phyloP scores from a whole-genome alignment of 257 asterid species.

The Knoxia roxburghii region DNA sequence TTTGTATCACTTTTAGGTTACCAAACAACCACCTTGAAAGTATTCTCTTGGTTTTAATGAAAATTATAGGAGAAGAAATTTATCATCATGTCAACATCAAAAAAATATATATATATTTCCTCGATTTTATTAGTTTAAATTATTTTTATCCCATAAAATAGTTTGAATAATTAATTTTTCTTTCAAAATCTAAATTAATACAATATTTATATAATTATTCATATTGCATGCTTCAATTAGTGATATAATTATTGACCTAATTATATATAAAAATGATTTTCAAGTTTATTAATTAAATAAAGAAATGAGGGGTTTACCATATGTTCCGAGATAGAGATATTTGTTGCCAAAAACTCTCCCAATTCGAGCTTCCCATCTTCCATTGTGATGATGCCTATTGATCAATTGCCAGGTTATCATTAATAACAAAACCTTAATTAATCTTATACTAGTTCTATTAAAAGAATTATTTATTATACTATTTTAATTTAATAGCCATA shows the following conservation, averaged over 20 bases:
- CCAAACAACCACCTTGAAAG: conserved; percentile 18
- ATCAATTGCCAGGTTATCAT: not conserved
- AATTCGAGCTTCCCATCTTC: conserved; percentile 93
- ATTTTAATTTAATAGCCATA: too few species aligned
- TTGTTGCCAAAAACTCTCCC: conserved; percentile 83
- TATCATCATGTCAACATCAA: conserved; percentile 7
- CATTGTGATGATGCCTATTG: conserved; percentile 76
- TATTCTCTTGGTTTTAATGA: not conserved
- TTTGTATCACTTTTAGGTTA: conserved; percentile 14
- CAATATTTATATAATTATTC: too few species aligned
- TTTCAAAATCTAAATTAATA: too few species aligned
- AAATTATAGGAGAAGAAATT: not conserved
- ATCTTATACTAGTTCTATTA: too few species aligned
- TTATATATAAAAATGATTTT: too few species aligned
- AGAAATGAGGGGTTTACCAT: conserved; percentile 35
- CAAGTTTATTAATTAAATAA: not conserved
- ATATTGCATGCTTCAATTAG: too few species aligned
- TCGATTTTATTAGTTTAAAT: too few species aligned
- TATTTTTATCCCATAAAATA: too few species aligned
- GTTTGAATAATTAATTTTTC: too few species aligned
- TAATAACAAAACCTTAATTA: too few species aligned
- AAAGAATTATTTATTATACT: too few species aligned
- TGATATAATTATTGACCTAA: not conserved
- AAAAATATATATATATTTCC: not conserved
- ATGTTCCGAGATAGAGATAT: conserved; percentile 79